phyloP scores from a whole-genome alignment of 2,329 filamentous ascomycete genomes.

The Diaporthe aspalathi region DNA sequence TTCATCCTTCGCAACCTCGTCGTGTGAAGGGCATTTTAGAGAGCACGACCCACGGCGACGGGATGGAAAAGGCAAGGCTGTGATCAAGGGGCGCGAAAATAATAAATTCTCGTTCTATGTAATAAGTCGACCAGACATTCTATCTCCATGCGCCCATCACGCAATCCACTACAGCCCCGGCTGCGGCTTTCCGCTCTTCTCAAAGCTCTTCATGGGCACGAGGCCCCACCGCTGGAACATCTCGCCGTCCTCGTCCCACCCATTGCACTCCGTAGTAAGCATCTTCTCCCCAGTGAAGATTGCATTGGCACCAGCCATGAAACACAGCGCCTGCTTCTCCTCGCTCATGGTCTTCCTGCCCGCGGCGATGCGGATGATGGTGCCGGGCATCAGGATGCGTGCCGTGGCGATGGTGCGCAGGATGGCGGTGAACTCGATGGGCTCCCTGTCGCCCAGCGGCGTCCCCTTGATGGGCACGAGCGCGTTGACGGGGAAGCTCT shows the following conservation, averaged over 20 bases:
- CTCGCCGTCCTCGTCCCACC: slow-evolving; percentile 87
- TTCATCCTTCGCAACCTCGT: background rate
- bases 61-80: slow-evolving; percentile 1
- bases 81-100: background rate
- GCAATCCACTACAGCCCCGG: background rate
- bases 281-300: slow-evolving; percentile 97
- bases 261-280: slow-evolving; percentile 91
- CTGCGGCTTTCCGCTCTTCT: slow-evolving; percentile 17
- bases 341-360: slow-evolving; percentile 86
- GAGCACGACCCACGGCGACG: background rate
- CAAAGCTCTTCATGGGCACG: slow-evolving; percentile 73
- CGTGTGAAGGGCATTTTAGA: background rate
- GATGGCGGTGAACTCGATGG: slow-evolving; percentile 81
- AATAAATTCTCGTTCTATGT: slow-evolving; percentile 31
- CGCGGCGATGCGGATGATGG: slow-evolving; percentile 88
- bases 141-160: background rate
- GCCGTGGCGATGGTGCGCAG: slow-evolving; percentile 87
- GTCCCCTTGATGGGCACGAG: slow-evolving; percentile 92
- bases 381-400: slow-evolving; percentile 82
- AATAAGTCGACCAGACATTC: background rate
- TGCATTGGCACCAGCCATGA: slow-evolving; percentile 92
- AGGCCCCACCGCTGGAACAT: slow-evolving; percentile 89
- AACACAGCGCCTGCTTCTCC: slow-evolving; percentile 89
- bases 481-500: slow-evolving; percentile 92
- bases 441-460: slow-evolving; percentile 79